A percentile compares a stretch with the other conserved stretches of the same genome.
Evolutionary conservation across 176 grass and related monocot species (phyloP).

Genomic region (barley (Hordeum vulgare)): DNA sequence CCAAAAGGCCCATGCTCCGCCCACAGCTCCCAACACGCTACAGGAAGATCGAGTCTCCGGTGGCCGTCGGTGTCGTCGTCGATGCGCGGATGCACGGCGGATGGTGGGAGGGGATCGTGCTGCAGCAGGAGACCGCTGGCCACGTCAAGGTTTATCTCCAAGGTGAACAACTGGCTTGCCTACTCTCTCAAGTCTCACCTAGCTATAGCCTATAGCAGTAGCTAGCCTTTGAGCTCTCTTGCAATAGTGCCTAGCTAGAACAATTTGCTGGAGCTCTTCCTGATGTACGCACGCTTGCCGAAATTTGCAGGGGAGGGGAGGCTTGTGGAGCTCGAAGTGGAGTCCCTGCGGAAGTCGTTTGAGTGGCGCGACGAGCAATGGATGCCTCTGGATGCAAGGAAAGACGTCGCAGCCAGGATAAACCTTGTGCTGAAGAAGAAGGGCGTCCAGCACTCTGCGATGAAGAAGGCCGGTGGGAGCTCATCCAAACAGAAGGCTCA

Average conservation of each 20-base stretch:
- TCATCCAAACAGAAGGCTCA: neutral
- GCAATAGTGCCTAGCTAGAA: neutral
- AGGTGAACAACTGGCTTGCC: constrained; percentile 33
- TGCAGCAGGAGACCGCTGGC: constrained; percentile 9
- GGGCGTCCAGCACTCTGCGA: neutral
- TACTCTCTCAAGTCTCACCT: no score
- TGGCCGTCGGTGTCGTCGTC: constrained; percentile 30
- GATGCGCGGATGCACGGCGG: constrained; percentile 46
- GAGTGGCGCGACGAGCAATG: constrained; percentile 52
- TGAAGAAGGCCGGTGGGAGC: neutral
- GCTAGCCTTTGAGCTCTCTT: neutral
- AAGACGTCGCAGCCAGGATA: constrained; percentile 22
- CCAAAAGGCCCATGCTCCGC: constrained; percentile 43
- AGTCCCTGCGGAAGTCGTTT: constrained; percentile 32
- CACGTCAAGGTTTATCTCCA: constrained; percentile 42
- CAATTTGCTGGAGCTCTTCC: neutral
- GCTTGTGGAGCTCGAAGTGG: constrained; percentile 4
- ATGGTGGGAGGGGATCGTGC: constrained; percentile 74
- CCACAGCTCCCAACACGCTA: neutral
- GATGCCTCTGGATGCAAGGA: constrained; percentile 21
- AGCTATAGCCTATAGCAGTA: neutral
- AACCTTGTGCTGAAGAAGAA: no score
- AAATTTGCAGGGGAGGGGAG: constrained; percentile 38
- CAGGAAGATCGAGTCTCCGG: neutral
- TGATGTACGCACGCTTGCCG: neutral